These are phyloP conservation scores for Coemansia sp. DNA, from an alignment of 192 early-diverging fungal species.

Conservation along the genomic window DNA sequence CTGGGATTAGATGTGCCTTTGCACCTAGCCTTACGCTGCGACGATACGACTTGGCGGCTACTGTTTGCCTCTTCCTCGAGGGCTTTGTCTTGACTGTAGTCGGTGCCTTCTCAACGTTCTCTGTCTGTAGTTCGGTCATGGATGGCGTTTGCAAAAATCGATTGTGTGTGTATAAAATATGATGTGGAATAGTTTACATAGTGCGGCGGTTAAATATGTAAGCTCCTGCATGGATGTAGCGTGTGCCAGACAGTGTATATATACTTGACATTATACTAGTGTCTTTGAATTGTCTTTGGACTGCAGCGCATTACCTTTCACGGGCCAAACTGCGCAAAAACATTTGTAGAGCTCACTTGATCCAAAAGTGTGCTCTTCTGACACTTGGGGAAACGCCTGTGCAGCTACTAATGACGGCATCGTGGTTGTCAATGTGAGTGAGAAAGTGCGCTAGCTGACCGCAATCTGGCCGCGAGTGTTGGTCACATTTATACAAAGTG, in stretches of 20 bases:
- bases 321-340: not conserved
- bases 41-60: slow-evolving; percentile 12
- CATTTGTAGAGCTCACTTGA: not conserved
- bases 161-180: not conserved
- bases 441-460: not conserved
- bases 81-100: not conserved
- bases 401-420: not conserved
- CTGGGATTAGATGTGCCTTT: slow-evolving; percentile 4
- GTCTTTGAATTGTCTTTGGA: not conserved
- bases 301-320: not conserved
- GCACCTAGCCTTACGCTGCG: slow-evolving; percentile 22
- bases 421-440: not conserved
- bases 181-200: not conserved
- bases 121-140: not conserved
- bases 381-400: not conserved
- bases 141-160: not conserved
- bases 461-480: not conserved
- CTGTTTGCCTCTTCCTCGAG: not conserved
- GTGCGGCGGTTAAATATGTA: not conserved
- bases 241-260: not conserved
- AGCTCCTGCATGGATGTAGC: not conserved
- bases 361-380: not conserved
- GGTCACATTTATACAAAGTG: not conserved
- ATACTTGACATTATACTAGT: not conserved
- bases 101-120: not conserved